Conservation (phyloP, 208 protist genomes). For the Wallacemonas collosoma region DNA sequence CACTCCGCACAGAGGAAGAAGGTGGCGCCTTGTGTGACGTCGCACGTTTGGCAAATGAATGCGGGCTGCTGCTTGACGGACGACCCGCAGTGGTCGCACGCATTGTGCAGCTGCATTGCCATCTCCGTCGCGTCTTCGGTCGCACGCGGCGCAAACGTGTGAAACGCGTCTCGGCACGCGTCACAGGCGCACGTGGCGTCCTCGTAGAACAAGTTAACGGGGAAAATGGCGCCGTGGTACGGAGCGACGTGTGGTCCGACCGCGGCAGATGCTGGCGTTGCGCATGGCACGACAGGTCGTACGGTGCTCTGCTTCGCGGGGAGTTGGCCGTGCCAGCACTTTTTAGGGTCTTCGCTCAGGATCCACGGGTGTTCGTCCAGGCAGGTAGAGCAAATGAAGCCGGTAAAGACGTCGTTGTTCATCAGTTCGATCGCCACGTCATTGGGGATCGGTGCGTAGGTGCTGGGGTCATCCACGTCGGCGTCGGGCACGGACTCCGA, state of each 20-base stretch:
- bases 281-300: constrained; percentile 50
- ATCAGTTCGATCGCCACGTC: constrained; percentile 57
- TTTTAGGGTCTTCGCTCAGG: constrained; percentile 41
- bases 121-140: constrained; percentile 62
- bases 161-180: constrained; percentile 62
- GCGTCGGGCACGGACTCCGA: constrained; percentile 44
- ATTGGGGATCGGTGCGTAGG: constrained; percentile 40
- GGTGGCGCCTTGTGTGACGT: constrained; percentile 47
- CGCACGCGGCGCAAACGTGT: constrained; percentile 63
- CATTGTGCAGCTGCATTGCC: constrained; percentile 71
- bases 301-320: constrained; percentile 32
- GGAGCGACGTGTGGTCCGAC: constrained; percentile 42
- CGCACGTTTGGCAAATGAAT: constrained; percentile 85
- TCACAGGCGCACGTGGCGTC: constrained; percentile 67
- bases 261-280: constrained; percentile 12
- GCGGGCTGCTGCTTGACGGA: constrained; percentile 49
- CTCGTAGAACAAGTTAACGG: constrained; percentile 62
- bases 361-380: constrained; percentile 88
- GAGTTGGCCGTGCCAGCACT: constrained; percentile 68
- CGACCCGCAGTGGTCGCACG: constrained; percentile 69
- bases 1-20: constrained; percentile 77
- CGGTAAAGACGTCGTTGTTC: constrained; percentile 81
- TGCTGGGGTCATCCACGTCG: constrained; percentile 40
- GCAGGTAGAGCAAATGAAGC: constrained; percentile 75
- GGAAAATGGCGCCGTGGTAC: constrained; percentile 76